Evolutionary conservation across 306 rosid genomes (phyloP).

Genomic region (Rubus parviflorus): DNA sequence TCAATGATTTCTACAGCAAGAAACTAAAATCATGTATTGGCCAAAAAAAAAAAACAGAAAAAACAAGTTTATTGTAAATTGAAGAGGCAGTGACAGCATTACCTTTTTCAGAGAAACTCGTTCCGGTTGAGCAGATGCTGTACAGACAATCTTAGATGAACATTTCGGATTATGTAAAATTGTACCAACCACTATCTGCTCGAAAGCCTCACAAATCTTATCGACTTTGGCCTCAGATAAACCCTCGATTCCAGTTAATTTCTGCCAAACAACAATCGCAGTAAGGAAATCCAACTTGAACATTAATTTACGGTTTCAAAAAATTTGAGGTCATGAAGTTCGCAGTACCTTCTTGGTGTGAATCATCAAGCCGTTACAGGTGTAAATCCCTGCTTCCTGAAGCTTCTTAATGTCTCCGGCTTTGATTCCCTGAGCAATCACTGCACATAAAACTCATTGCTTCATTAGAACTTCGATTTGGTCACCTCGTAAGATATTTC

Average conservation of each 20-base stretch:
- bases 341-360: constrained; percentile 80
- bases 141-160: neutral
- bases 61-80: too few relatives aligned
- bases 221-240: constrained; percentile 95
- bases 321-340: constrained; percentile 11
- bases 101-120: too few relatives aligned
- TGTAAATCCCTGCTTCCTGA: constrained; percentile 93
- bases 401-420: constrained; percentile 98
- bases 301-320: neutral
- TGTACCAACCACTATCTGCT: constrained; percentile 74
- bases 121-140: too few relatives aligned
- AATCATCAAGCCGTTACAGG: constrained; percentile 98
- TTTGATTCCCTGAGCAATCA: constrained; percentile 86
- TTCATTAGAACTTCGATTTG: neutral
- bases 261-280: constrained; percentile 36
- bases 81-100: too few relatives aligned
- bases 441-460: constrained; percentile 39
- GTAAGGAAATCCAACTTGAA: constrained; percentile 1
- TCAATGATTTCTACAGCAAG: too few relatives aligned
- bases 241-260: constrained; percentile 90
- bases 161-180: constrained; percentile 18
- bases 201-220: constrained; percentile 94
- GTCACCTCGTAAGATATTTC: neutral
- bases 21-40: too few relatives aligned
- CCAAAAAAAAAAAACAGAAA: too few relatives aligned